Evolutionary conservation across 1,139 yeast genomes (phyloP).

Genomic region (Yarrowia galli): DNA sequence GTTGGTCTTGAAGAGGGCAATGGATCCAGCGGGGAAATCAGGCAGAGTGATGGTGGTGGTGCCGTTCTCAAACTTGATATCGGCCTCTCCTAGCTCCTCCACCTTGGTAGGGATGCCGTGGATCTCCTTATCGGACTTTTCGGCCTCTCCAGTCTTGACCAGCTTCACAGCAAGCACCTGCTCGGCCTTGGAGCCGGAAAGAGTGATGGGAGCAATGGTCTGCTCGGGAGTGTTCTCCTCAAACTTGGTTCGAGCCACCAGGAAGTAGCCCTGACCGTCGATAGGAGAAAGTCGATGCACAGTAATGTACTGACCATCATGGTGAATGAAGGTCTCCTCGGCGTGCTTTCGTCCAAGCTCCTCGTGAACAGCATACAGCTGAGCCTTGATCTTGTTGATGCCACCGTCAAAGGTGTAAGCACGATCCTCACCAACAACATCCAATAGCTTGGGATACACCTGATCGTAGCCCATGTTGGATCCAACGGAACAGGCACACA

Average conservation of each 20-base stretch:
- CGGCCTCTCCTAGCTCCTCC: constrained; percentile 61
- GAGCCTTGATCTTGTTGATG: constrained; percentile 71
- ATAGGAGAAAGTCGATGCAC: constrained; percentile 84
- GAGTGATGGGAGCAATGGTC: constrained; percentile 56
- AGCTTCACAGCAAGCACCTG: constrained; percentile 68
- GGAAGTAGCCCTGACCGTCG: constrained; percentile 87
- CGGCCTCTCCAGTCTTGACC: constrained; percentile 59
- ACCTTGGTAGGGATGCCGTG: constrained; percentile 73
- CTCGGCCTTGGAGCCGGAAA: constrained; percentile 72
- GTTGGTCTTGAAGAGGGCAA: constrained; percentile 79
- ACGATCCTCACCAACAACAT: constrained; percentile 81
- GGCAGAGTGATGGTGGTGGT: constrained; percentile 63
- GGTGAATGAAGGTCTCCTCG: constrained; percentile 93
- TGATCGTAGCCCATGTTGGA: constrained; percentile 96
- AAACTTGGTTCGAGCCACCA: constrained; percentile 88
- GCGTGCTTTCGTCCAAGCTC: constrained; percentile 74
- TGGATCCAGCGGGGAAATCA: constrained; percentile 86
- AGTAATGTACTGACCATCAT: constrained; percentile 90
- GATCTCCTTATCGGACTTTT: constrained; percentile 49
- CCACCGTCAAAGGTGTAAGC: constrained; percentile 71
- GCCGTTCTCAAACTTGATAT: constrained; percentile 54
- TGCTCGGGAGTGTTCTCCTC: constrained; percentile 50
- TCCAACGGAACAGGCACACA: constrained; percentile 94
- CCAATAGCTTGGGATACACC: constrained; percentile 78
- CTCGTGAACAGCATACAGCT: constrained; percentile 65